phyloP scores from a whole-genome alignment of 2,329 filamentous ascomycete genomes.

The Cryphonectria japonica region DNA sequence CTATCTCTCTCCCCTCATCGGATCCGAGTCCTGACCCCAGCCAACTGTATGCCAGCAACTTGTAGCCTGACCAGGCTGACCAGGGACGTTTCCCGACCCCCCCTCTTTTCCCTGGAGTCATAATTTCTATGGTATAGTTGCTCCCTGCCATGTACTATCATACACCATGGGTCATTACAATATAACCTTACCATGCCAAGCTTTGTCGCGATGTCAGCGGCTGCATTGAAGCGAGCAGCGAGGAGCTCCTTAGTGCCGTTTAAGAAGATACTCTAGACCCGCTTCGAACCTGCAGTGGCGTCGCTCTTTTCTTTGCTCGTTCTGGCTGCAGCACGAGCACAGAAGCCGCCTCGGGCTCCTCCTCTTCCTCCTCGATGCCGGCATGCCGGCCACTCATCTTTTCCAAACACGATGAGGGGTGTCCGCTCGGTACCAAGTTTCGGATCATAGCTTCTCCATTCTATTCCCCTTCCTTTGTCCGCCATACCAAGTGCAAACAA shows the following conservation, averaged over 20 bases:
- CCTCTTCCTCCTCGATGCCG: background rate
- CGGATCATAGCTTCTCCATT: constrained; percentile 2
- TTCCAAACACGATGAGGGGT: constrained; percentile 22
- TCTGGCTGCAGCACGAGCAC: background rate
- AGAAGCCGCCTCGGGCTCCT: no score
- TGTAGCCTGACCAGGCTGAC: background rate
- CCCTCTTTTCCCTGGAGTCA: no score
- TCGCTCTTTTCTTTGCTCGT: no score
- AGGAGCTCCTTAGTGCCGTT: background rate
- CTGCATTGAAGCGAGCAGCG: background rate
- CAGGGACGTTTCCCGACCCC: background rate
- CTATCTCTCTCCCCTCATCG: background rate
- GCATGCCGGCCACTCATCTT: constrained; percentile 15
- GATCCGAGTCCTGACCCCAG: constrained; percentile 2
- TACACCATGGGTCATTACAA: background rate
- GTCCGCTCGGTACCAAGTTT: constrained; percentile 23
- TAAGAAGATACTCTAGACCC: background rate
- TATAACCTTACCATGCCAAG: background rate
- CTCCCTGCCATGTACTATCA: background rate
- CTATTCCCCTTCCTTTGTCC: background rate
- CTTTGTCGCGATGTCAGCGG: background rate
- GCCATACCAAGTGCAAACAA: background rate
- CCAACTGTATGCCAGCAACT: background rate
- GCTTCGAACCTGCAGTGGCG: background rate
- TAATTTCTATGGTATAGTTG: no score